A percentile compares a stretch with the other conserved stretches of the same genome.
phyloP scores from a whole-genome alignment of 768 basidiomycete genomes.

The Lactarius hatsudake region DNA sequence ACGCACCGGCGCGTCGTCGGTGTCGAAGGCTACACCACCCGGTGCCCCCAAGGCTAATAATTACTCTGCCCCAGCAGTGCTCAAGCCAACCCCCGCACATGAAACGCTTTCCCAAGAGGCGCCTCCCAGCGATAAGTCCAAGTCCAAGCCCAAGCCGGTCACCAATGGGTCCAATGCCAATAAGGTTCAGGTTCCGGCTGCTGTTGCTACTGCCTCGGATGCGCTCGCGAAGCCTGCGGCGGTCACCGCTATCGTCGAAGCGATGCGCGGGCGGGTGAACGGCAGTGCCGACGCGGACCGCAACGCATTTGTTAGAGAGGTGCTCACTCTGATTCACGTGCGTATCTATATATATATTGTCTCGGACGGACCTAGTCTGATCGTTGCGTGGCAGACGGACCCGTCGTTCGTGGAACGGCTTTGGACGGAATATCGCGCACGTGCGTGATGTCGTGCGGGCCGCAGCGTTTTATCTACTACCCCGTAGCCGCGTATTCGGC shows the following conservation, averaged over 20 bases:
- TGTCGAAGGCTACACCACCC: not conserved
- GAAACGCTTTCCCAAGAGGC: not conserved
- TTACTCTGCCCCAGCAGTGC: not conserved
- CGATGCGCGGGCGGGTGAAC: conserved; percentile 23
- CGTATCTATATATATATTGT: conserved; percentile 12
- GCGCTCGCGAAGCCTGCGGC: conserved; percentile 21
- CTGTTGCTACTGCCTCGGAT: not conserved
- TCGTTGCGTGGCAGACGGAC: conserved; percentile 48
- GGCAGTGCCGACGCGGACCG: conserved; percentile 22
- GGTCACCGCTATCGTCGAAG: conserved; percentile 21
- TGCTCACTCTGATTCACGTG: conserved; percentile 57
- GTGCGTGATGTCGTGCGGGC: conserved; percentile 6
- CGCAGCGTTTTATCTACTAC: not conserved
- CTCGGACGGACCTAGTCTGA: not conserved
- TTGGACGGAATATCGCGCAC: conserved; percentile 47
- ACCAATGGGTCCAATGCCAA: conserved; percentile 17
- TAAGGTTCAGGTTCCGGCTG: not conserved
- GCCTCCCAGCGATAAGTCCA: conserved; percentile 6
- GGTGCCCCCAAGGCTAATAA: conserved; percentile 1
- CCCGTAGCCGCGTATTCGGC: not conserved
- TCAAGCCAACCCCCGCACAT: not conserved
- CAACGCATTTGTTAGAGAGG: conserved; percentile 59
- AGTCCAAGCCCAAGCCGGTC: conserved; percentile 11
- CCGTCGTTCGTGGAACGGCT: conserved; percentile 61
- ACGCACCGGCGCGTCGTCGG: not conserved